Evolutionary conservation across 2,329 filamentous ascomycete species (phyloP), one percentile per base, ranked within the genome.

Genomic region (Diplodia scrobiculata): DNA sequence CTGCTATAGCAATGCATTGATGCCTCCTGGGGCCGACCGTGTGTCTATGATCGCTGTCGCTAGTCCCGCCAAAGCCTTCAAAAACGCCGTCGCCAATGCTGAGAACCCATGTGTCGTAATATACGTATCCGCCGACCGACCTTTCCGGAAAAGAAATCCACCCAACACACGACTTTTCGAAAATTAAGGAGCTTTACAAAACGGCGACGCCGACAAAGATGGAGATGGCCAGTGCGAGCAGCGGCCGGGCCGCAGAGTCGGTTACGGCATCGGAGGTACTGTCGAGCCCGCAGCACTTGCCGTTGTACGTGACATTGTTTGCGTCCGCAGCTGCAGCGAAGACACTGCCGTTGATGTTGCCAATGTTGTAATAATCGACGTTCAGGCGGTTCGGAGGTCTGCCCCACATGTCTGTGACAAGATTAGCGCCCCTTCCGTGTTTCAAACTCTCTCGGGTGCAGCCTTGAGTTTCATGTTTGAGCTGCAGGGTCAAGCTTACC

Each of bases 231-330:
- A 54, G 48, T 7, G 48, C 58, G 7, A 66, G 48, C 14, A 66
- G 48, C 25, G 65, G 58, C 9, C 58, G 65, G 29, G 65, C 55
- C 7, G 54, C 32, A 54, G 47, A 59, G 29, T 66, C 64, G 25
- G 36, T 41, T 14, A 63, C 55, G 36, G 51, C 65, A 29, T 29
- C 65, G 25, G 66, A 63, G 25, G 59, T 55, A n/a, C 59, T 58
- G 21, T 66, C 68, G 10, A 67, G 73, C 2, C 87, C 87, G 70
- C 87, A 89, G 73, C 87, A 89, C 4, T 77, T 67, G 51, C 82
- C 75, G 53, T 82, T 82, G 73, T 91, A 93, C 0, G 85, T 88
- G 54, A 95, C 90, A 68, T 89, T 87, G 76, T 94, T 95, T 70
- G 87, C 84, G 3, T 68, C 69, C 0, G 77, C 77, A 3, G 77